A percentile compares a stretch with the other conserved stretches of the same genome.
Conservation (phyloP, 2,329 filamentous ascomycete species). For the Spiromastix sp. region DNA sequence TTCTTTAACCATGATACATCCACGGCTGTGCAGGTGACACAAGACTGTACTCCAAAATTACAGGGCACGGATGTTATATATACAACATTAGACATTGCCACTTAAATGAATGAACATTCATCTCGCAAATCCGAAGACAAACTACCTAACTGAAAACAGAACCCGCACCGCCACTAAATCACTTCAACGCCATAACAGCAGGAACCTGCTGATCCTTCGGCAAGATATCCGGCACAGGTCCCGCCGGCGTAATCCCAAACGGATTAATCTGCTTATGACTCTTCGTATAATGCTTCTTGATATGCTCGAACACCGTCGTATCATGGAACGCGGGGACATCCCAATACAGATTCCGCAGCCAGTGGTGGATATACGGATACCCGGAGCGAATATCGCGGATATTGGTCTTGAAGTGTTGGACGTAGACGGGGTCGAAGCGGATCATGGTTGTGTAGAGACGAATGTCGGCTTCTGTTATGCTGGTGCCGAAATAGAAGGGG, state of each 20-base stretch:
- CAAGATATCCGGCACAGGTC: slow-evolving; percentile 74
- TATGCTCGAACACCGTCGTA: slow-evolving; percentile 89
- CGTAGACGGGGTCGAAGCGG: slow-evolving; percentile 67
- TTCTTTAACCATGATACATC: too few relatives aligned
- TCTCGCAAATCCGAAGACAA: too few relatives aligned
- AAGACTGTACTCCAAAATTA: too few relatives aligned
- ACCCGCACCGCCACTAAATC: too few relatives aligned
- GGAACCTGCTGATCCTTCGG: slow-evolving; percentile 65
- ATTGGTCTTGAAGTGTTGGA: slow-evolving; percentile 77
- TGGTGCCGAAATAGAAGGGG: slow-evolving; percentile 65
- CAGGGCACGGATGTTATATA: too few relatives aligned
- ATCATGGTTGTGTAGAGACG: slow-evolving; percentile 63
- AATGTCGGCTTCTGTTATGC: slow-evolving; percentile 73
- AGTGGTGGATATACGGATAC: slow-evolving; percentile 70
- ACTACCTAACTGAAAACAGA: too few relatives aligned
- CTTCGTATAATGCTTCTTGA: slow-evolving; percentile 70
- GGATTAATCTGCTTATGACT: slow-evolving; percentile 56
- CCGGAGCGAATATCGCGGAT: slow-evolving; percentile 73
- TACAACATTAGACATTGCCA: too few relatives aligned
- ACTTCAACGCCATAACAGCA: slow-evolving; percentile 7
- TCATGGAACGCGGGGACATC: slow-evolving; percentile 63
- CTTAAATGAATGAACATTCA: too few relatives aligned
- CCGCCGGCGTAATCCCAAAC: slow-evolving; percentile 68
- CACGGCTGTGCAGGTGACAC: too few relatives aligned
- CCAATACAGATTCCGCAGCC: slow-evolving; percentile 82